Percentiles rank a stretch among this genome's conserved stretches.
These are phyloP conservation scores for Leishmania martiniquensis DNA, from an alignment of 208 protist genomes.

Conservation along the genomic window DNA sequence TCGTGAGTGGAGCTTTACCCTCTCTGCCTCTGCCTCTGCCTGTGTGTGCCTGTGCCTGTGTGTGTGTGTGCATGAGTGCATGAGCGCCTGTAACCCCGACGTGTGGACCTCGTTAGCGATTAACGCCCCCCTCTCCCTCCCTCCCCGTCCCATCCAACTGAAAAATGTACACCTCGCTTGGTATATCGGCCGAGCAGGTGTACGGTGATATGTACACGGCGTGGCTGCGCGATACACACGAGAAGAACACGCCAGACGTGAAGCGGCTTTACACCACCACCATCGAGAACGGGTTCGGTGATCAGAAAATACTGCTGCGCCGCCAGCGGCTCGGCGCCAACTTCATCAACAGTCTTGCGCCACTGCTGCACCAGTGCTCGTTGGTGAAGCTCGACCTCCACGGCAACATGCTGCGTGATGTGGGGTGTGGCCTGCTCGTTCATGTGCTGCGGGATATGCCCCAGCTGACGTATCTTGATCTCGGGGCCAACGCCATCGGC, in stretches of 20 bases:
- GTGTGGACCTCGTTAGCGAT: no score
- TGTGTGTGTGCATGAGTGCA: background rate
- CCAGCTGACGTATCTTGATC: slow-evolving; percentile 71
- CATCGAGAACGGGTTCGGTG: slow-evolving; percentile 72
- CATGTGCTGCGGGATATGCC: slow-evolving; percentile 77
- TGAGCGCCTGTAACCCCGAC: no score
- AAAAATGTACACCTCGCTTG: slow-evolving; percentile 70
- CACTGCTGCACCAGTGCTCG: slow-evolving; percentile 65
- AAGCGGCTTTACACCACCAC: slow-evolving; percentile 78
- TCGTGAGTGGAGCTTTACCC: no score
- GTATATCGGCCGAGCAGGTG: slow-evolving; percentile 79
- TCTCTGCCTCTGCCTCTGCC: no score
- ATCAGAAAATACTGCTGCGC: slow-evolving; percentile 66
- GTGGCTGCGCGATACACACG: slow-evolving; percentile 90
- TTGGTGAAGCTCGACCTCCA: slow-evolving; percentile 79
- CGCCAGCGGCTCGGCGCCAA: slow-evolving; percentile 82
- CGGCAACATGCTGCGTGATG: slow-evolving; percentile 88
- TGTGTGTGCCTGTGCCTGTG: no score
- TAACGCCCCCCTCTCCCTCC: background rate
- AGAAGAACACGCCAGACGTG: slow-evolving; percentile 79
- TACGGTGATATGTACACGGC: slow-evolving; percentile 84
- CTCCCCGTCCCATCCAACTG: no score
- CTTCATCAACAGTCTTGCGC: slow-evolving; percentile 65
- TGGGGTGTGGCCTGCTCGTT: slow-evolving; percentile 74
- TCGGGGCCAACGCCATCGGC: slow-evolving; percentile 85